Percentiles rank a stretch among this genome's conserved stretches.
Evolutionary conservation across 2,329 filamentous ascomycete species (phyloP).

Genomic region (Peltaster fructicola): DNA sequence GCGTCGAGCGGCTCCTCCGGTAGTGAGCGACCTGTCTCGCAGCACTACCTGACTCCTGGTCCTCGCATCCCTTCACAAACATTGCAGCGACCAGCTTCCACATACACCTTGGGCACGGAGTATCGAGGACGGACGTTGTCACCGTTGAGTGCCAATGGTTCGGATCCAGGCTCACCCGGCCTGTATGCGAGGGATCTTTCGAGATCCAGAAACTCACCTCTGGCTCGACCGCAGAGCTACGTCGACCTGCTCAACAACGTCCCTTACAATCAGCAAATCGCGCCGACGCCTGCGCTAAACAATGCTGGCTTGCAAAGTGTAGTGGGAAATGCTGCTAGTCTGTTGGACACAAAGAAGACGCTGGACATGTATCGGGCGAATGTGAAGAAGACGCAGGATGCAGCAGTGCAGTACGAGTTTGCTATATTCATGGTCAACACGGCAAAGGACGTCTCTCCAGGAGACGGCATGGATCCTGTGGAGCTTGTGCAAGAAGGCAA

Average conservation of each 20-base stretch:
- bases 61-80: constrained; percentile 11
- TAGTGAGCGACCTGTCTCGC: no score
- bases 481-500: constrained; percentile 74
- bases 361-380: constrained; percentile 95
- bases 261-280: constrained; percentile 67
- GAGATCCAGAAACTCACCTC: constrained; percentile 36
- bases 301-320: constrained; percentile 63
- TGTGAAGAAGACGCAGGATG: constrained; percentile 89
- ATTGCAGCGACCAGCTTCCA: constrained; percentile 46
- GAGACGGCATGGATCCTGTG: constrained; percentile 23
- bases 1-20: constrained; percentile 15
- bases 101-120: constrained; percentile 61
- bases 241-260: constrained; percentile 42
- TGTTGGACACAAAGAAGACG: constrained; percentile 82
- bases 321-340: constrained; percentile 76
- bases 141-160: constrained; percentile 29
- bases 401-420: constrained; percentile 86
- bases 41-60: constrained; percentile 8
- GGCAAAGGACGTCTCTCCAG: constrained; percentile 48
- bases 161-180: constrained; percentile 21
- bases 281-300: constrained; percentile 46
- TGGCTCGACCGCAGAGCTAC: constrained; percentile 40
- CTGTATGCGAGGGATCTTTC: constrained; percentile 32
- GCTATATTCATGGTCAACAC: constrained; percentile 85
- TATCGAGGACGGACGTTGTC: constrained; percentile 44